Evolutionary conservation across 768 basidiomycete genomes (phyloP).

Genomic region (Leccinum disarticulatum): DNA sequence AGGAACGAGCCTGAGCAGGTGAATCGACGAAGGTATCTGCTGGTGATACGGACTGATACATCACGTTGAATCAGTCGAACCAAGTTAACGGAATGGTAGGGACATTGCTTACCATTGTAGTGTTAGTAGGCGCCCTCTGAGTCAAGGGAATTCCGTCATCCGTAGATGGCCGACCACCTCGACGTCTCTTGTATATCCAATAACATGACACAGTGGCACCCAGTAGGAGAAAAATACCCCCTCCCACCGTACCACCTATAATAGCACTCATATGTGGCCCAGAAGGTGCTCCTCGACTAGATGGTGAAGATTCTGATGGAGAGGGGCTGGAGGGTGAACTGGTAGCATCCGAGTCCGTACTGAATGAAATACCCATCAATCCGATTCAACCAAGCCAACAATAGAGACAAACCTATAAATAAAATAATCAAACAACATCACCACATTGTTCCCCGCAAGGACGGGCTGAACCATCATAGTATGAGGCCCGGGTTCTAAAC

Average conservation of each 20-base stretch:
- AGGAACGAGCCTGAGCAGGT: not conserved
- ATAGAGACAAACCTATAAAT: constrained; percentile 16
- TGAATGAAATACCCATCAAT: constrained; percentile 4
- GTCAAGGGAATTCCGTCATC: not conserved
- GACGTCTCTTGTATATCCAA: not conserved
- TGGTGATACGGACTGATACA: not conserved
- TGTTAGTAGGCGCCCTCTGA: not conserved
- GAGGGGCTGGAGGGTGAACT: not conserved
- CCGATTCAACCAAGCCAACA: not conserved
- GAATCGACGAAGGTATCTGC: not conserved
- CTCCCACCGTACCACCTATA: constrained; percentile 9
- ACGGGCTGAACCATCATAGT: constrained; percentile 10
- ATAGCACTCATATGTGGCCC: constrained; percentile 2
- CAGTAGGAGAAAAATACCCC: not conserved
- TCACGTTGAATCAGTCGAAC: not conserved
- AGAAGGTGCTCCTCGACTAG: not conserved
- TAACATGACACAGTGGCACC: not conserved
- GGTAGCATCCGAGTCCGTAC: not conserved
- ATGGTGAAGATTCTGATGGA: not conserved
- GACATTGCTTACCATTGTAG: not conserved
- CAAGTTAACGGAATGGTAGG: not conserved
- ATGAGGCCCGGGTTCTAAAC: constrained; percentile 4
- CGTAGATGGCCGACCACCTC: not conserved
- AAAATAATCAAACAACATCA: constrained; percentile 20
- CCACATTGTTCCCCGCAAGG: not conserved